Evolutionary conservation across 2,329 filamentous ascomycete genomes (phyloP), one percentile per base, ranked within the genome.

Genomic region (Trichoderma gracile): DNA sequence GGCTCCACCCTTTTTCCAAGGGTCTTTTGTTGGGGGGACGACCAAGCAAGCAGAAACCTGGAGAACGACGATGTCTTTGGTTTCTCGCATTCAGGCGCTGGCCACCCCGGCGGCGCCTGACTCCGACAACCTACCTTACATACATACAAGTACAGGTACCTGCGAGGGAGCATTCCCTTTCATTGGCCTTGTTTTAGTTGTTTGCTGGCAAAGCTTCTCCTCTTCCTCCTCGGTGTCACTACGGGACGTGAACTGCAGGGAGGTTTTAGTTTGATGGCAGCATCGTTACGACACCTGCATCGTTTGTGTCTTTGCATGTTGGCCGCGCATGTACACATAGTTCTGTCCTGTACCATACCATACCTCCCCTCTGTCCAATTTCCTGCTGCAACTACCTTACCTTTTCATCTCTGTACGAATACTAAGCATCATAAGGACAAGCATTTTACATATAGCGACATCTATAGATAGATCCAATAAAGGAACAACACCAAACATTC

Each of bases 1-100:
- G 42, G 58, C 49, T 52, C 58, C 58, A 62, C 58, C 53, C 38
- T 9, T 25, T 30, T 27, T 40, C 27, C 58, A 46, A 49, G 49
- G 58, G 58, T 50, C 58, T 62, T 62, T 62, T 62, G 58, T 62
- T 62, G 49, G 58, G 58, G 58, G 43, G 14, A 10, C 33, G 14
- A 38, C 10, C 10, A 38, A 12, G 27, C 40, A 54, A 50, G 53
- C n/a, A 30, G 53, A 30, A 30, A n/a, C 38, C 30, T 46, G 58
- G 40, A 62, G 42, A 30, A 62, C 49, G 49, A 38, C 33, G 33
- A 38, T 14, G 17, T 19, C 52, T 25, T 45, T 38, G 25, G 25
- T 38, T 38, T 45, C 25, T 23, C 33, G 49, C 47, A 52, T 42
- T 25, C 33, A 55, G 55, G 42, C 42, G 42, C 55, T 47, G 19